Conservation (phyloP, 2,329 filamentous ascomycete species). For the Tolypocladium capitatum region DNA sequence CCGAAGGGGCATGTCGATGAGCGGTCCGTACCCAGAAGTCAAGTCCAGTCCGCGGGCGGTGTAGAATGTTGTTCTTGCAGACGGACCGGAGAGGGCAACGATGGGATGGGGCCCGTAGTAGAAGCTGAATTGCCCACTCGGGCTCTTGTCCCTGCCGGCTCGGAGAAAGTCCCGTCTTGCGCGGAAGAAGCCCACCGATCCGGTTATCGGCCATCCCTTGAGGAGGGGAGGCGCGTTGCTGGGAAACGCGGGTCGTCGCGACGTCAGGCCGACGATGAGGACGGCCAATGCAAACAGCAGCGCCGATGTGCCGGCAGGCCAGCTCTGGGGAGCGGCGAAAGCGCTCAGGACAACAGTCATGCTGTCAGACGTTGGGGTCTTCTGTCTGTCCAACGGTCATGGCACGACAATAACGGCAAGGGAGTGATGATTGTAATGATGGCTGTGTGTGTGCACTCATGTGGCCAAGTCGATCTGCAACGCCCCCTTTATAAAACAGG, state of each 20-base stretch:
- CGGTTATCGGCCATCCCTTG: constrained; percentile 25
- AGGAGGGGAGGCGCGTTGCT: constrained; percentile 11
- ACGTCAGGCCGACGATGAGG: neutral
- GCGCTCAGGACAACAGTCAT: neutral
- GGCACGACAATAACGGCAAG: too few relatives aligned
- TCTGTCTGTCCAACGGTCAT: too few relatives aligned
- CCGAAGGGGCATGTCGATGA: neutral
- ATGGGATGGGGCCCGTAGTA: constrained; percentile 30
- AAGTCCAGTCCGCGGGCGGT: constrained; percentile 31
- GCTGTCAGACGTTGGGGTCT: too few relatives aligned
- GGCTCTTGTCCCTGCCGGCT: constrained; percentile 15
- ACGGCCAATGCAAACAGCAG: constrained; percentile 1
- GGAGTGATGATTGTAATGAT: too few relatives aligned
- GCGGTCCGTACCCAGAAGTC: constrained; percentile 22
- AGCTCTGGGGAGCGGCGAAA: constrained; percentile 3
- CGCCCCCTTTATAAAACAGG: too few relatives aligned
- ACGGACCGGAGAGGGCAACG: constrained; percentile 28
- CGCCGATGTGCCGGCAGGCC: constrained; percentile 3
- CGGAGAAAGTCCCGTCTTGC: constrained; percentile 29
- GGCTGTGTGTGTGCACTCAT: too few relatives aligned
- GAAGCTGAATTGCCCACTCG: constrained; percentile 33
- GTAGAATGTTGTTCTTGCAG: constrained; percentile 28
- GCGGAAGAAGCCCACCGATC: constrained; percentile 31
- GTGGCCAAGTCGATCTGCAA: too few relatives aligned
- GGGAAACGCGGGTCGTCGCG: constrained; percentile 10